These are phyloP conservation scores for Euphrasia confusa DNA, from an alignment of 257 asterid genomes.

Conservation along the genomic window DNA sequence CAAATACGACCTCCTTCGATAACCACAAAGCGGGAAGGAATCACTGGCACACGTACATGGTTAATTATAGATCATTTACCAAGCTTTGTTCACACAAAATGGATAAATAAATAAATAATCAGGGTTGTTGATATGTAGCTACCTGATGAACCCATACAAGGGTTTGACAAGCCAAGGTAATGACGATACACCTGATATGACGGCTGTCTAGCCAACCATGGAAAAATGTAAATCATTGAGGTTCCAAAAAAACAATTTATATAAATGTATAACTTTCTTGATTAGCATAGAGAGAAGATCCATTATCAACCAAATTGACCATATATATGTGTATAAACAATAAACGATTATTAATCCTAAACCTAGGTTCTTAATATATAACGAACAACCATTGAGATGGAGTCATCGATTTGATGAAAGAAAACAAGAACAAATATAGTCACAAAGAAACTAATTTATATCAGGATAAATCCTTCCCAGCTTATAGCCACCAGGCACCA, in stretches of 20 bases:
- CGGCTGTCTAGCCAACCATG: conserved; percentile 82
- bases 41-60: conserved; percentile 44
- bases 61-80: conserved; percentile 8
- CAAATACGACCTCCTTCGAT: conserved; percentile 93
- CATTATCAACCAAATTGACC: background rate
- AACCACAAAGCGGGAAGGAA: conserved; percentile 91
- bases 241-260: background rate
- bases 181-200: conserved; percentile 80
- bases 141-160: conserved; percentile 95
- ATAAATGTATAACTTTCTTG: conserved; percentile 11
- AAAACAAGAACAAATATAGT: too few relatives aligned
- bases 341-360: background rate
- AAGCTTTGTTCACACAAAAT: background rate
- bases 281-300: background rate
- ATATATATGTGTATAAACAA: conserved; percentile 1
- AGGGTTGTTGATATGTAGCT: conserved; percentile 18
- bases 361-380: background rate
- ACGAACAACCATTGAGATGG: too few relatives aligned
- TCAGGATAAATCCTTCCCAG: too few relatives aligned
- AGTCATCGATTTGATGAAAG: too few relatives aligned
- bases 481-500: too few relatives aligned
- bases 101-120: conserved; percentile 12
- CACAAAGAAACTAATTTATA: too few relatives aligned
- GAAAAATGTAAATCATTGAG: conserved; percentile 38
- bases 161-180: conserved; percentile 98